Base-by-base conservation (phyloP, 1,139 yeast species). In the Saccharomycopsis hybrid region DNA sequence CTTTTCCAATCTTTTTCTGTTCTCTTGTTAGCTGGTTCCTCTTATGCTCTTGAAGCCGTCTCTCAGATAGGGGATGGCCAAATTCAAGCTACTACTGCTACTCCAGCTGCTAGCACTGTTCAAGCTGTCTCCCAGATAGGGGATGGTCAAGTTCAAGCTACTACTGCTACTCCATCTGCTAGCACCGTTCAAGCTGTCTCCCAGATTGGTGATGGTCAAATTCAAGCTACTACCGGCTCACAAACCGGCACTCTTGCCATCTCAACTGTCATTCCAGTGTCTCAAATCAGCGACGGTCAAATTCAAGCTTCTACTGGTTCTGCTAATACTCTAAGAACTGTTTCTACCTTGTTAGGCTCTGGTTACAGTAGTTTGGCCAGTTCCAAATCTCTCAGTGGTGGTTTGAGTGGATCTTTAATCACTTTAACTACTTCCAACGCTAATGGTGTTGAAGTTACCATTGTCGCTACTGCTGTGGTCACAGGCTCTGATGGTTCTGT, bases 71-170 rank as follows among this genome's bases (percentile, higher is more conserved):
- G 37, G 27, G 48, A 45, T 31, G 48, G 48, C 25, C 48, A 45
- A 31, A 45, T 45, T 9, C 48, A 45, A 40, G 48, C 48, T 13
- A 31, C 49, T 32, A 46, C 49, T 25, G 39, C 33, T 28, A 41
- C 49, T 27, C 18, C 43, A 28, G 30, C 64, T 56, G 66, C 69
- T 30, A 58, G 69, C 33, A 63, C 67, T 48, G 72, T 72, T 42
- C 65, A 68, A 35, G 73, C 70, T 38, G 70, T 73, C 43, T 62
- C 73, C 24, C 82, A 78, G 65, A 77, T 78, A 48, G 71, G 73
- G 55, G 83, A 78, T 57, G 83, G 83, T 57, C 84, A 78, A 68
- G 68, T 77, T 56, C 82, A 77, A 66, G 78, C 76, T 54, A 70
- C 76, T 55, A 66, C 77, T 47, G 65, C 75, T 50, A 56, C 72